Base-by-base conservation (phyloP, 352 stramenopile species). In the Pythium monospermum region DNA sequence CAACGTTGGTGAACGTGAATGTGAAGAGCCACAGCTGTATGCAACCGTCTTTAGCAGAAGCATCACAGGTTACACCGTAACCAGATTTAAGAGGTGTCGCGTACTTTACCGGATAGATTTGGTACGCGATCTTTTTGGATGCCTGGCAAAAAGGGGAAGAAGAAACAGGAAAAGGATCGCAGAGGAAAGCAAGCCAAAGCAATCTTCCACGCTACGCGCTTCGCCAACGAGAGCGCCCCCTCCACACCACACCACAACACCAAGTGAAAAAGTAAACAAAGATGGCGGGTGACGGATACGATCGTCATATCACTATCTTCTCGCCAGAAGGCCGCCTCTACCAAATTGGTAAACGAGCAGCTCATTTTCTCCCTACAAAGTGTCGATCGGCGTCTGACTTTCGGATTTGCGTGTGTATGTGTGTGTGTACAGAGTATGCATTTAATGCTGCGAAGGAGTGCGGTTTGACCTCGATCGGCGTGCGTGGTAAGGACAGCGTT, bases 261-360 rank as follows among this genome's bases (percentile, higher is more conserved):
- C 21, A 22, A 21, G 32, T 16, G 46, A 40, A 35, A 23, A 53
- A 55, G 40, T 45, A 49, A 51, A 53, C 13, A 53, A 69, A 44
- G 57, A 95, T 95, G 84, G 61, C 85, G 58, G 78, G 82, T 66
- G 83, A 89, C 68, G 85, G 81, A 85, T 96, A 96, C 70, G 85
- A 96, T 59, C 78, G 85, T 64, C 77, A 95, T 69, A 92, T 99
- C 69, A 99, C 96, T 39, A 99, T 99, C 69, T 99, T 99, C 74
- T 99, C 94, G 52, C 96, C 97, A 10, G 94, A 99, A 68, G 97
- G 97, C 36, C 85, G 96, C 21, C 84, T 99, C 38, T 99, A 99
- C 71, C 97, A 99, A 81, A 98, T 98, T 59, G 85, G 84, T 94
- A 43, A 48, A 74, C 69, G 27, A 21, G 8, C 30, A 13, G 13